Base-by-base conservation (phyloP, 1,139 yeast genomes). In the Yamadazyma songkhlaensis region DNA sequence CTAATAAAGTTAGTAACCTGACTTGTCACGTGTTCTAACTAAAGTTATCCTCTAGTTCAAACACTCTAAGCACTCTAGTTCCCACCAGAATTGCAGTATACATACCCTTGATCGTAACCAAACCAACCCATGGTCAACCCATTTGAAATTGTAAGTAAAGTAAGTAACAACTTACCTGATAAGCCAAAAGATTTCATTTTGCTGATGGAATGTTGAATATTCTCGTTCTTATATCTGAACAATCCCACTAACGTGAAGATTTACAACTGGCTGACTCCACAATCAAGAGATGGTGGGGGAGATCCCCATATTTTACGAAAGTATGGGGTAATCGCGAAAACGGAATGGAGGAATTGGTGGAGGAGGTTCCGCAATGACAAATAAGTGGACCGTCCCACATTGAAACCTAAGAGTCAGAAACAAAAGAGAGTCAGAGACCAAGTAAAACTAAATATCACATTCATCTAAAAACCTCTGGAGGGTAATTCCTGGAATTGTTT, bases 21-120 rank as follows among this genome's bases (percentile, higher is more conserved):
- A n/a, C n/a, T n/a, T n/a, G n/a, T n/a, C n/a, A n/a, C n/a, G n/a
- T n/a, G n/a, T n/a, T n/a, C n/a, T n/a, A n/a, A n/a, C n/a, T n/a
- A n/a, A n/a, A n/a, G n/a, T n/a, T n/a, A n/a, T n/a, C n/a, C n/a
- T n/a, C n/a, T n/a, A n/a, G n/a, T n/a, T n/a, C n/a, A n/a, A n/a
- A n/a, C n/a, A n/a, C n/a, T n/a, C n/a, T n/a, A n/a, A n/a, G n/a
- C n/a, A n/a, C n/a, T n/a, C n/a, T n/a, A n/a, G n/a, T n/a, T n/a
- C n/a, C n/a, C n/a, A n/a, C n/a, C n/a, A n/a, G n/a, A n/a, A n/a
- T n/a, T n/a, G n/a, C n/a, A n/a, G n/a, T 27, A 2, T 17, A 31
- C 34, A 31, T 31, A 31, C 34, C 89, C 89, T 58, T 83, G 89
- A 54, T 82, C 88, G 49, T 81, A 81, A 38, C 90, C 90, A 53